These are phyloP conservation scores for Neurospora sp. DNA, from an alignment of 2,329 filamentous ascomycete genomes.

Conservation along the genomic window DNA sequence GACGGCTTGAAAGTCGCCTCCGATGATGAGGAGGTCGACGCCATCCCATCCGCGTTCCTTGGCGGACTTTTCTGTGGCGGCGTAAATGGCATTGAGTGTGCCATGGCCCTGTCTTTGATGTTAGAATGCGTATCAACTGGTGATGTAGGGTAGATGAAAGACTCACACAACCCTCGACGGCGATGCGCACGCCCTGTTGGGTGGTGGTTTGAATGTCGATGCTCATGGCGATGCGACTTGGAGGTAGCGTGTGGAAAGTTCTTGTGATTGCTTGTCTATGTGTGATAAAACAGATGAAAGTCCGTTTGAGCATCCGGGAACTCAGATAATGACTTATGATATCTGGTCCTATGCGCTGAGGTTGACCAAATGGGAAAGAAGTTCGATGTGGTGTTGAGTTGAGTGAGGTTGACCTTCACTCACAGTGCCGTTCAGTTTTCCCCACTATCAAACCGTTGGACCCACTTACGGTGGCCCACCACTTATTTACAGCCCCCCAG, in stretches of 20 bases:
- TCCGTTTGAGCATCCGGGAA: background rate
- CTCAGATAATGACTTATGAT: background rate
- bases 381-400: background rate
- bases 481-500: background rate
- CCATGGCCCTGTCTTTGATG: slow-evolving; percentile 66
- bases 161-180: slow-evolving; percentile 78
- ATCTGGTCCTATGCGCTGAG: background rate
- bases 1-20: slow-evolving; percentile 89
- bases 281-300: background rate
- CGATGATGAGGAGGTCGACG: slow-evolving; percentile 86
- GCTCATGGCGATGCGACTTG: background rate
- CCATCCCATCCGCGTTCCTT: slow-evolving; percentile 65
- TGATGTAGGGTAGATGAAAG: background rate
- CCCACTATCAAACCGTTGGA: background rate
- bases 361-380: background rate
- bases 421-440: background rate
- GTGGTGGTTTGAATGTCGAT: background rate
- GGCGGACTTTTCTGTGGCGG: slow-evolving; percentile 61
- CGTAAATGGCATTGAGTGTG: slow-evolving; percentile 83
- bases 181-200: slow-evolving; percentile 55
- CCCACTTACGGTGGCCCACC: background rate
- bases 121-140: slow-evolving; percentile 12
- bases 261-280: background rate
- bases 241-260: background rate
- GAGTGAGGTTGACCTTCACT: background rate